A percentile compares a stretch with the other conserved stretches of the same genome.
Conservation (phyloP, 441 rosid species). For the Raphanus hybrid region DNA sequence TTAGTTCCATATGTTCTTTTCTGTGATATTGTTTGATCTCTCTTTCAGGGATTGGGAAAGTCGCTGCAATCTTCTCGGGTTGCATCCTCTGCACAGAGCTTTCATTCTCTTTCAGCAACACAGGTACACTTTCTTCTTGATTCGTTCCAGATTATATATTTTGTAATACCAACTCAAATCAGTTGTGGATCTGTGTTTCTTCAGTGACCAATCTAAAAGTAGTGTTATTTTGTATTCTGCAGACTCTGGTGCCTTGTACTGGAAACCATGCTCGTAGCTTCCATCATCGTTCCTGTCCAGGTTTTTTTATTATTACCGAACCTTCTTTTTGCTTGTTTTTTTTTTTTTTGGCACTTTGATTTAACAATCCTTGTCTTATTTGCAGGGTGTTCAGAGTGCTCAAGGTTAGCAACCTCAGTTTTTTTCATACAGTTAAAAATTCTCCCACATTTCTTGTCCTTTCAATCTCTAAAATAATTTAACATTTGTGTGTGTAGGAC, state of each 20-base stretch:
- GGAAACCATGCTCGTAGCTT: slow-evolving; percentile 53
- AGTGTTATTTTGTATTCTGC: background rate
- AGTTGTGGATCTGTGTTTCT: too few relatives aligned
- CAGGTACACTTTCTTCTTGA: slow-evolving; percentile 39
- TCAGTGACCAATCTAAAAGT: too few relatives aligned
- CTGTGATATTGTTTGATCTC: background rate
- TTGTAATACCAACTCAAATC: too few relatives aligned
- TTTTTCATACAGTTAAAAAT: background rate
- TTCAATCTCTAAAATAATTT: background rate
- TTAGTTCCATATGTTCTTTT: background rate
- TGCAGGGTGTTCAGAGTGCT: too few relatives aligned
- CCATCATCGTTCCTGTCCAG: slow-evolving; percentile 55
- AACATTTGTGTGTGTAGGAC: slow-evolving; percentile 28
- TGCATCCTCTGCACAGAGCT: slow-evolving; percentile 17
- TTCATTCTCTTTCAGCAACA: background rate
- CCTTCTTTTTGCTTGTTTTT: background rate
- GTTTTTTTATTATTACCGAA: slow-evolving; percentile 38
- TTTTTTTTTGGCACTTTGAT: too few relatives aligned
- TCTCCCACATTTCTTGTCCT: background rate
- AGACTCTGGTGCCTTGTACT: slow-evolving; percentile 40
- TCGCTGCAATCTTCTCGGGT: too few relatives aligned
- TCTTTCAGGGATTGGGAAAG: background rate
- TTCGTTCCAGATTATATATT: background rate
- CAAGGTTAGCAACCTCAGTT: too few relatives aligned
- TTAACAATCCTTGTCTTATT: too few relatives aligned